Evolutionary conservation across 2,329 filamentous ascomycete genomes (phyloP).

Genomic region (Penicillium sp.): DNA sequence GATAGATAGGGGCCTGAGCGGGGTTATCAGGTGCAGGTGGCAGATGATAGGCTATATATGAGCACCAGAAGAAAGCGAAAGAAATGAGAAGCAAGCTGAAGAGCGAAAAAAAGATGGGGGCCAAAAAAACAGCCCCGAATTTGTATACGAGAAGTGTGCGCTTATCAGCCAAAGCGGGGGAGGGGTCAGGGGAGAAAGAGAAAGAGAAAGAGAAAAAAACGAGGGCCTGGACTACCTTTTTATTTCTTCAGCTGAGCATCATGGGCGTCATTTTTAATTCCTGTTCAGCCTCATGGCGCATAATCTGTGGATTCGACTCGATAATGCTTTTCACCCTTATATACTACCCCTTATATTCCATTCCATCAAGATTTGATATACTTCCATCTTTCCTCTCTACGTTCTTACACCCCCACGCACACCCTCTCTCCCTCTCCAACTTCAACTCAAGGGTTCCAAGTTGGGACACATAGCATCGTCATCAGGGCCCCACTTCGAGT

Average conservation of each 20-base stretch:
- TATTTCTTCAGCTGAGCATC: constrained; percentile 10
- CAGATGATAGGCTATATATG: constrained; percentile 18
- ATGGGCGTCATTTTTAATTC: constrained; percentile 2
- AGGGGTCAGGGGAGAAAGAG: constrained; percentile 6
- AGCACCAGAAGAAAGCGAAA: constrained; percentile 9
- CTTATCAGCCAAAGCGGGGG: constrained; percentile 3
- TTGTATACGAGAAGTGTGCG: constrained; percentile 14
- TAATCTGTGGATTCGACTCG: not conserved
- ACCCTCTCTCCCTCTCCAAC: not conserved
- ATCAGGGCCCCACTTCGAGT: constrained; percentile 8
- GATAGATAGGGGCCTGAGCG: constrained; percentile 4
- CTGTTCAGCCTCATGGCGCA: constrained; percentile 12
- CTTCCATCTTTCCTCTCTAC: not conserved
- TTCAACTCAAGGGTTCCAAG: not conserved
- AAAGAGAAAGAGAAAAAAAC: not conserved
- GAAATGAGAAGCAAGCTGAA: constrained; percentile 4
- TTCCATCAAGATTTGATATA: not conserved
- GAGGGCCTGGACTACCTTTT: not conserved
- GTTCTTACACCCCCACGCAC: not conserved
- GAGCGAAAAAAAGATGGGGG: constrained; percentile 2
- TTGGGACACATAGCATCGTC: constrained; percentile 14
- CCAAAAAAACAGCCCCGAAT: not conserved
- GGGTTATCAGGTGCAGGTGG: constrained; percentile 20
- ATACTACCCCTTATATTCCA: not conserved
- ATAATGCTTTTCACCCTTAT: not conserved